Percentiles rank a stretch among this genome's conserved stretches.
Evolutionary conservation across 495 filamentous ascomycete genomes (phyloP).

Genomic region (Hypoxylon intermedium): DNA sequence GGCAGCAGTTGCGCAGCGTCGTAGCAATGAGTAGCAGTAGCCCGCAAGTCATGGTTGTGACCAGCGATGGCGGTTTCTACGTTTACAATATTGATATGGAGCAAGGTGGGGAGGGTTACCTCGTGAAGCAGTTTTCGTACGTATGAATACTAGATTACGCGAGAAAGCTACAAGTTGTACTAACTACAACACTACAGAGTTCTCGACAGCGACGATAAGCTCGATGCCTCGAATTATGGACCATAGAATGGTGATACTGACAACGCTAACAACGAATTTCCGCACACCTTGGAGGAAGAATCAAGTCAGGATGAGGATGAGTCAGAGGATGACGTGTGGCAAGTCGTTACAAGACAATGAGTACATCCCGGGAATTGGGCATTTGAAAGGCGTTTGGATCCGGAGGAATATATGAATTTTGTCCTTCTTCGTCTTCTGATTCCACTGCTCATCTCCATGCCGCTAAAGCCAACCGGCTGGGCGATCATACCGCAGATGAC

Average conservation of each 20-base stretch:
- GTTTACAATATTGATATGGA: constrained; percentile 95
- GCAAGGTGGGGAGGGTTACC: constrained; percentile 88
- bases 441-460: constrained; percentile 1
- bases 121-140: constrained; percentile 89
- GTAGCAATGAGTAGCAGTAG: constrained; percentile 93
- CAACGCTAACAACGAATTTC: background rate
- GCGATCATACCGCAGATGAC: constrained; percentile 18
- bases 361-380: background rate
- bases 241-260: constrained; percentile 23
- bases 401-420: background rate
- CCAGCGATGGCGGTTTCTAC: constrained; percentile 92
- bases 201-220: constrained; percentile 58
- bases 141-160: constrained; percentile 40
- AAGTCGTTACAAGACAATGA: background rate
- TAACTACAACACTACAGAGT: constrained; percentile 47
- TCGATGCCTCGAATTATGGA: constrained; percentile 53
- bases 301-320: background rate
- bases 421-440: constrained; percentile 3
- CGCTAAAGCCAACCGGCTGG: constrained; percentile 6
- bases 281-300: background rate
- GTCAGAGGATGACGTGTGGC: constrained; percentile 4
- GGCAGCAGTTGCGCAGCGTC: constrained; percentile 71
- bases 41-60: constrained; percentile 97
- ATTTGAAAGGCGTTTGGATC: constrained; percentile 26
- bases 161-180: background rate